Conservation (phyloP, 2,329 filamentous ascomycete species). For the Microascus cirrosus region DNA sequence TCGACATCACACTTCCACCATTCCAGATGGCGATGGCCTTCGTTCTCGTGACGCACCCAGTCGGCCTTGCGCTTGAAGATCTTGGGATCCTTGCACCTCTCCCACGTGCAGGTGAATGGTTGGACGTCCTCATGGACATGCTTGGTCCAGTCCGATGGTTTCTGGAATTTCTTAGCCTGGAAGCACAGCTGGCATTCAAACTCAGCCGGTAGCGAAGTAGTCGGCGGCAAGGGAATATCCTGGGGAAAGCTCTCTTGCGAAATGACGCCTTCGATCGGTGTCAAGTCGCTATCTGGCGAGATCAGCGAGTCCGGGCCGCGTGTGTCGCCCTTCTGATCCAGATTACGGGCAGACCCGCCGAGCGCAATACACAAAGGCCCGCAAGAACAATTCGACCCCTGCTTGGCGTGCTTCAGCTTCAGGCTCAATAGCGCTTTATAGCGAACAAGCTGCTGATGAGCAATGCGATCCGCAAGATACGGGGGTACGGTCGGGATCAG, state of each 20-base stretch:
- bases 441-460: slow-evolving; percentile 65
- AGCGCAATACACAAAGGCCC: slow-evolving; percentile 51
- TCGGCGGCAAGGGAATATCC: slow-evolving; percentile 74
- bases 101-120: slow-evolving; percentile 87
- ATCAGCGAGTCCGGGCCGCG: slow-evolving; percentile 51
- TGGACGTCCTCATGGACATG: slow-evolving; percentile 91
- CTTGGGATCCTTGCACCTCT: slow-evolving; percentile 70
- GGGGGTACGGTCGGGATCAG: slow-evolving; percentile 61
- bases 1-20: slow-evolving; percentile 81
- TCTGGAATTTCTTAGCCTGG: slow-evolving; percentile 71
- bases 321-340: slow-evolving; percentile 48
- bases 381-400: slow-evolving; percentile 50
- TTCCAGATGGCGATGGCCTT: slow-evolving; percentile 78
- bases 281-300: slow-evolving; percentile 49
- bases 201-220: slow-evolving; percentile 65
- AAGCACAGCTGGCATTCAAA: slow-evolving; percentile 89
- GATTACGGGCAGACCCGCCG: slow-evolving; percentile 52
- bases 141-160: slow-evolving; percentile 94
- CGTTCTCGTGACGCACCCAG: slow-evolving; percentile 91
- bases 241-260: slow-evolving; percentile 64
- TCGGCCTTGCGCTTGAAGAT: slow-evolving; percentile 94
- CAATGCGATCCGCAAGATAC: slow-evolving; percentile 69
- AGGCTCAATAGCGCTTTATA: slow-evolving; percentile 67
- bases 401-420: slow-evolving; percentile 58
- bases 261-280: slow-evolving; percentile 57